Evolutionary conservation across 2,329 filamentous ascomycete species (phyloP), one percentile per base, ranked within the genome.

Genomic region (Chrysoporthe austroafricana): DNA sequence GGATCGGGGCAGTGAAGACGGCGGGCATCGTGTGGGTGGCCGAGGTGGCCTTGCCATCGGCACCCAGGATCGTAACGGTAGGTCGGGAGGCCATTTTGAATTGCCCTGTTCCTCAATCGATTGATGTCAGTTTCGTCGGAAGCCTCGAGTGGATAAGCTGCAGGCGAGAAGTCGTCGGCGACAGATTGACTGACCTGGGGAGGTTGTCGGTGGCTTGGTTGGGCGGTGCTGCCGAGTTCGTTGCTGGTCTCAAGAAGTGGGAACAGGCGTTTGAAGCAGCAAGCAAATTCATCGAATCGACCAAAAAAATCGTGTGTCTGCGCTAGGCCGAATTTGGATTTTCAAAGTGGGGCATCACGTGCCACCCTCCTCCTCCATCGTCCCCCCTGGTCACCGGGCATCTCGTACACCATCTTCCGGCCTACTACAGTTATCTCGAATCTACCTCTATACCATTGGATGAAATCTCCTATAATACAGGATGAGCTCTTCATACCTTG

Each of bases 1-100:
- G 95, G 88, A 99, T 98, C 77, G 96, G 96, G 77, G 92, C 89
- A 84, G 89, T 90, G 92, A 99, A 99, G 86, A 99, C 95, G 85
- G 93, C 90, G 81, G 96, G 96, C 78, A 98, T 90, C 82, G 96
- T 89, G 84, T 94, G 90, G 81, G 94, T 95, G 83, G 91, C 89
- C 82, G 92, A 92, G 84, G 90, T 92, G 85, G 93, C 87, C 87
- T 91, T 88, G 87, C 96, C 96, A 91, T 97, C 94, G 85, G 93
- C 94, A 85, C 91, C 90, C 87, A 97, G 90, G 87, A 99, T 94
- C 82, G 94, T 93, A 84, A 99, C 96, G 82, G 94, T 97, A 84
- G 96, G 96, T 87, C 96, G 90, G 83, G 92, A 94, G 87, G 94
- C 92, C 93, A 96, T 96, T 88, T 84, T 88, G 66, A 67, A 71